phyloP scores from a whole-genome alignment of 2,329 filamentous ascomycete genomes.

The Talaromyces pinophilus region DNA sequence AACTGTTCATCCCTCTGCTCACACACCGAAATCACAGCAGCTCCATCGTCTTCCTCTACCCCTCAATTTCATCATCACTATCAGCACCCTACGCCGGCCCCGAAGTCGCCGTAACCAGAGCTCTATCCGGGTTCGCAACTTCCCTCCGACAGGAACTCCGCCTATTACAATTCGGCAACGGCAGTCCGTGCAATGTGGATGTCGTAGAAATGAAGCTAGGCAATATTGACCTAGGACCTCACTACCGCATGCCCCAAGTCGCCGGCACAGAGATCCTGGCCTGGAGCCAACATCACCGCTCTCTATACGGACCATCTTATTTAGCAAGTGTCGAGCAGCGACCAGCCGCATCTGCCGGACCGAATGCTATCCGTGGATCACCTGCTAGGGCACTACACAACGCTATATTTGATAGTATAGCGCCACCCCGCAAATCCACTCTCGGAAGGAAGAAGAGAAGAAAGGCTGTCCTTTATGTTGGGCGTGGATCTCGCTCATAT shows the following conservation, averaged over 20 bases:
- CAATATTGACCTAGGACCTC: slow-evolving; percentile 79
- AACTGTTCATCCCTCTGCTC: slow-evolving; percentile 82
- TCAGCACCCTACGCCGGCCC: slow-evolving; percentile 59
- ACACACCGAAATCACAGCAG: slow-evolving; percentile 59
- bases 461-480: slow-evolving; percentile 70
- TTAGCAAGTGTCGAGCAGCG: slow-evolving; percentile 47
- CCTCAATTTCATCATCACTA: slow-evolving; percentile 49
- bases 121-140: slow-evolving; percentile 80
- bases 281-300: slow-evolving; percentile 61
- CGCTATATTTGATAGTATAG: slow-evolving; percentile 85
- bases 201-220: slow-evolving; percentile 89
- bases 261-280: slow-evolving; percentile 57
- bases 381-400: slow-evolving; percentile 78
- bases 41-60: slow-evolving; percentile 48
- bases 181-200: slow-evolving; percentile 55
- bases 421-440: slow-evolving; percentile 47
- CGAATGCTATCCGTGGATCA: slow-evolving; percentile 59
- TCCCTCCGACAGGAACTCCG: slow-evolving; percentile 77
- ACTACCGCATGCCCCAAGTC: slow-evolving; percentile 45
- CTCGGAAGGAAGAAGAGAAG: slow-evolving; percentile 42
- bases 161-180: slow-evolving; percentile 56
- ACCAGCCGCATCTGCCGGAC: slow-evolving; percentile 41
- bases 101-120: slow-evolving; percentile 81
- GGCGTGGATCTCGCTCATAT: slow-evolving; percentile 80
- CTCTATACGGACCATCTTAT: slow-evolving; percentile 48